These are phyloP conservation scores for Colletotrichum lentis DNA, from an alignment of 2,329 filamentous ascomycete genomes.

Conservation along the genomic window DNA sequence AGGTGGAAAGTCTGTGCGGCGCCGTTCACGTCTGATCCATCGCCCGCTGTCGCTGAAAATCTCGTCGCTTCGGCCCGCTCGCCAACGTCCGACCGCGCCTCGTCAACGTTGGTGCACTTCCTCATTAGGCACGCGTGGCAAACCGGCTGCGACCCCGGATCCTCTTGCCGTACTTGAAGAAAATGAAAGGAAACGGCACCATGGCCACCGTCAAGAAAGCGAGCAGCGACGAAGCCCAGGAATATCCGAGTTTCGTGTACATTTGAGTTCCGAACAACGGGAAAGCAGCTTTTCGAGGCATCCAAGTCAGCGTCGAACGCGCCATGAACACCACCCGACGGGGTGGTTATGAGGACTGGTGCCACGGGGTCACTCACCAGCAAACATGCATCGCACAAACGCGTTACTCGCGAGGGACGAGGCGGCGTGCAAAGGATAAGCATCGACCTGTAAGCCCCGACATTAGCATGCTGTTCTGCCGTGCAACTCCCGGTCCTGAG, in stretches of 20 bases:
- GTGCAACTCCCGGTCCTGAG: slow-evolving; percentile 29
- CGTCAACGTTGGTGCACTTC: neutral
- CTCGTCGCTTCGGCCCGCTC: slow-evolving; percentile 20
- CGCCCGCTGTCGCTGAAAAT: slow-evolving; percentile 9
- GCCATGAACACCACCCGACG: slow-evolving; percentile 38
- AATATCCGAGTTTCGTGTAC: slow-evolving; percentile 73
- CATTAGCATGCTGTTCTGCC: slow-evolving; percentile 25
- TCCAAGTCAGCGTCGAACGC: slow-evolving; percentile 22
- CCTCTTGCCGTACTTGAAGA: slow-evolving; percentile 67
- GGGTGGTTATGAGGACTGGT: slow-evolving; percentile 38
- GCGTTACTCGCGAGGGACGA: slow-evolving; percentile 84
- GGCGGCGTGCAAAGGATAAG: slow-evolving; percentile 78
- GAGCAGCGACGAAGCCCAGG: slow-evolving; percentile 72
- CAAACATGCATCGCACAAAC: slow-evolving; percentile 80
- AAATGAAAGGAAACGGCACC: slow-evolving; percentile 71
- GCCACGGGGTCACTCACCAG: slow-evolving; percentile 55
- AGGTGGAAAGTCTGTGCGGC: slow-evolving; percentile 28
- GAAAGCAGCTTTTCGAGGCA: slow-evolving; percentile 66
- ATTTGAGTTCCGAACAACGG: slow-evolving; percentile 78
- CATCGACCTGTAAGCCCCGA: slow-evolving; percentile 65
- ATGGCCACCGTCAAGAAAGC: slow-evolving; percentile 69
- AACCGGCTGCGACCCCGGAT: slow-evolving; percentile 65
- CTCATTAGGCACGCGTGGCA: slow-evolving; percentile 47
- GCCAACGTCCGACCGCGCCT: slow-evolving; percentile 3
- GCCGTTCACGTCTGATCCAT: slow-evolving; percentile 20